These are phyloP conservation scores for Cryptomeria japonica DNA, from an alignment of 75 land plant genomes.

Conservation along the genomic window DNA sequence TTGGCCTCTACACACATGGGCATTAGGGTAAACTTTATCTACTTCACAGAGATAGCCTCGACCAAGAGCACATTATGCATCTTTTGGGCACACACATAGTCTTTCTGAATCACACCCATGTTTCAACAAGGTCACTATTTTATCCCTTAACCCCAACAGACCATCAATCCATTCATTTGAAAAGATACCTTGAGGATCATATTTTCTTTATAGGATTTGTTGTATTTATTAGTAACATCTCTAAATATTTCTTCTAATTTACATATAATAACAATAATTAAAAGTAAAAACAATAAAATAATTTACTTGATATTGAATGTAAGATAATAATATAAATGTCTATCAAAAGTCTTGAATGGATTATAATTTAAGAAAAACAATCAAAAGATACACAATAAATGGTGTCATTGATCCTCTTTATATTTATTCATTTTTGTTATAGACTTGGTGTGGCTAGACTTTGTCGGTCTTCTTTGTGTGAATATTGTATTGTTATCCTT, in stretches of 20 bases:
- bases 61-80: conserved; percentile 64
- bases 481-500: no score
- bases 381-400: no score
- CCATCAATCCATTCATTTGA: conserved; percentile 76
- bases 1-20: conserved; percentile 52
- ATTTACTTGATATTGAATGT: no score
- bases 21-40: conserved; percentile 52
- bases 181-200: conserved; percentile 70
- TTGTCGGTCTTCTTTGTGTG: no score
- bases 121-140: conserved; percentile 12
- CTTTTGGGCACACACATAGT: conserved; percentile 64
- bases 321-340: no score
- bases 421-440: no score
- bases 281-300: conserved; percentile 25
- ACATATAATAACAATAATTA: no score
- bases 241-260: conserved; percentile 47
- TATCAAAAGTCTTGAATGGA: no score
- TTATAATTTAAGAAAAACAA: no score
- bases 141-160: conserved; percentile 38
- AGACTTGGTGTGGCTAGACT: no score
- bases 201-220: conserved; percentile 23
- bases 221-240: conserved; percentile 44
- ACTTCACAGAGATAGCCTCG: conserved; percentile 53
- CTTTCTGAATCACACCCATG: conserved; percentile 79
- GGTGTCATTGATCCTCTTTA: no score